These are phyloP conservation scores for Vinca minor DNA, from an alignment of 257 asterid genomes.

Conservation along the genomic window DNA sequence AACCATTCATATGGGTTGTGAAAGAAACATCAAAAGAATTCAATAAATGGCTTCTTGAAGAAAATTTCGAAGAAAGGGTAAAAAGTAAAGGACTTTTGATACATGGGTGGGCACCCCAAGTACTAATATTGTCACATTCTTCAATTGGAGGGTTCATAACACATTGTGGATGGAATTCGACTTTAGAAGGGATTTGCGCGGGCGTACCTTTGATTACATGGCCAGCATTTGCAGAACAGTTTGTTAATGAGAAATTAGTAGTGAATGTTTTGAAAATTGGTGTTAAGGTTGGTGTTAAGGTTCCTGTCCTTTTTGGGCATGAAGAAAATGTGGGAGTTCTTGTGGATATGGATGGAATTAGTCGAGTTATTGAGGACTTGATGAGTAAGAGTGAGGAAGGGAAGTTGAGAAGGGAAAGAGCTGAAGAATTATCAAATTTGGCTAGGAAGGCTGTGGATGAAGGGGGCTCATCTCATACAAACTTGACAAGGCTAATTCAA, in stretches of 20 bases:
- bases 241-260: slow-evolving; percentile 48
- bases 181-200: slow-evolving; percentile 40
- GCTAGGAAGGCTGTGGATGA: slow-evolving; percentile 26
- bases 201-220: slow-evolving; percentile 54
- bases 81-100: slow-evolving; percentile 27
- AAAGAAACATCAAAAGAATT: slow-evolving; percentile 24
- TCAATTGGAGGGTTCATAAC: slow-evolving; percentile 49
- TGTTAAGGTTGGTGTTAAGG: slow-evolving; percentile 35
- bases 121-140: slow-evolving; percentile 41
- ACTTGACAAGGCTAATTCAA: slow-evolving; percentile 24
- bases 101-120: slow-evolving; percentile 55
- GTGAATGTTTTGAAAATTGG: slow-evolving; percentile 39
- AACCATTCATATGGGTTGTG: slow-evolving; percentile 42
- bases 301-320: slow-evolving; percentile 27
- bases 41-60: slow-evolving; percentile 32
- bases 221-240: slow-evolving; percentile 56
- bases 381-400: slow-evolving; percentile 40
- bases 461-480: slow-evolving; percentile 19
- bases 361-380: slow-evolving; percentile 11
- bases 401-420: slow-evolving; percentile 29
- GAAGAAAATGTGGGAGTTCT: slow-evolving; percentile 29
- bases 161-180: slow-evolving; percentile 69
- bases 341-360: slow-evolving; percentile 22
- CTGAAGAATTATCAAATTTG: slow-evolving; percentile 25
- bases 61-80: slow-evolving; percentile 38